These are phyloP conservation scores for Leishmania guyanensis DNA, from an alignment of 208 protist genomes.

Conservation along the genomic window DNA sequence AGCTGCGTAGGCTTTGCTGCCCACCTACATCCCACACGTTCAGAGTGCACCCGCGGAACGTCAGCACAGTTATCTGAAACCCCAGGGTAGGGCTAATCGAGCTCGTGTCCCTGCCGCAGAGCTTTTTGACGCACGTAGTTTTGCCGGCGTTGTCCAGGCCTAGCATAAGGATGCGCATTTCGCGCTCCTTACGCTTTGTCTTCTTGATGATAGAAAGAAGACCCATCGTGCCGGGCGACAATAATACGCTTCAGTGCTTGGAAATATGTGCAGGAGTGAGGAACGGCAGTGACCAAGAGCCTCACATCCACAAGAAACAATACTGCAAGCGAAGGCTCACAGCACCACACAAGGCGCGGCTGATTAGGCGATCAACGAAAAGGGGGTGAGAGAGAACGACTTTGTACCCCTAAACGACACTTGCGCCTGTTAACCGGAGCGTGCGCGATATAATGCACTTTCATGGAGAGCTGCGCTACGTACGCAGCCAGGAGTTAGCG, in stretches of 20 bases:
- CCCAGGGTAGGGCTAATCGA: conserved; percentile 98
- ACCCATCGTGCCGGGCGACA: conserved; percentile 89
- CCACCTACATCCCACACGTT: conserved; percentile 99
- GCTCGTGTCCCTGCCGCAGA: conserved; percentile 98
- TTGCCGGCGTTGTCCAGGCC: conserved; percentile 97
- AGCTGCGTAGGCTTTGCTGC: conserved; percentile 98
- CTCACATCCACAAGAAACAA: conserved; percentile 4
- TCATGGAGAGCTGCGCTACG: neutral
- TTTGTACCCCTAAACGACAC: neutral
- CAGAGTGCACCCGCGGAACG: conserved; percentile 96
- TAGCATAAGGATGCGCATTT: conserved; percentile 99
- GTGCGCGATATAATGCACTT: neutral
- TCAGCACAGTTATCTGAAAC: conserved; percentile 99
- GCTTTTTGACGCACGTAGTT: conserved; percentile 99
- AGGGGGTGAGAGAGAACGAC: neutral
- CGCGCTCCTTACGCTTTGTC: conserved; percentile 98
- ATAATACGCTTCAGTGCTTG: neutral
- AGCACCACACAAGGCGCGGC: neutral
- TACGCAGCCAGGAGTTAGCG: neutral
- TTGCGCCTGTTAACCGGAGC: neutral
- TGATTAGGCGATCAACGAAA: neutral
- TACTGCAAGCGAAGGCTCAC: neutral
- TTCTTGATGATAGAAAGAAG: conserved; percentile 98
- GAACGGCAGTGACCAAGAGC: neutral
- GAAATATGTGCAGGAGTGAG: neutral